Percentiles rank a stretch among this genome's conserved stretches.
Evolutionary conservation across 768 basidiomycete species (phyloP).

Genomic region (Strobilomyces dryophilus): DNA sequence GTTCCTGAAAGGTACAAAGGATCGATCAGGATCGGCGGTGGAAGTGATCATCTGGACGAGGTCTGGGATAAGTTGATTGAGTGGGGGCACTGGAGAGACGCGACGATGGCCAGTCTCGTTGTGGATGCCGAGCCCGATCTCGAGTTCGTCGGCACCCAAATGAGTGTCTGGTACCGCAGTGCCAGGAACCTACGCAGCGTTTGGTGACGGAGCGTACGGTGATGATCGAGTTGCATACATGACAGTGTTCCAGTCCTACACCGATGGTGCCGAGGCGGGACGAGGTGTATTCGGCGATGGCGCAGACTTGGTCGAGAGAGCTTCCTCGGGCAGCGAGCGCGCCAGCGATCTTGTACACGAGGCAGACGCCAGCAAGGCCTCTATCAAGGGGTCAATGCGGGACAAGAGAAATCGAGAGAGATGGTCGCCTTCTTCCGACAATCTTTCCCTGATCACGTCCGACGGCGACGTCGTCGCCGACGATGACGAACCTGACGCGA

Average conservation of each 20-base stretch:
- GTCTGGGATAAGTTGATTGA: conserved; percentile 63
- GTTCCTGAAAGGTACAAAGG: conserved; percentile 67
- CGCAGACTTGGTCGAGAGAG: conserved; percentile 63
- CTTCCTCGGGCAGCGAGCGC: conserved; percentile 70
- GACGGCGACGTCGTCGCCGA: conserved; percentile 90
- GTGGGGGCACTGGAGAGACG: conserved; percentile 65
- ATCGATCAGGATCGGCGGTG: conserved; percentile 72
- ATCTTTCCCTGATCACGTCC: conserved; percentile 76
- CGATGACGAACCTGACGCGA: conserved; percentile 69
- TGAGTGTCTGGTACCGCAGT: conserved; percentile 56
- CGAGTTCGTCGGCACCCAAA: conserved; percentile 62
- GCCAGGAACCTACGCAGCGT: conserved; percentile 60
- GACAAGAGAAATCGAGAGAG: background rate
- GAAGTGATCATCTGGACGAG: conserved; percentile 68
- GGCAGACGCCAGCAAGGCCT: conserved; percentile 74
- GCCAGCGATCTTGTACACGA: conserved; percentile 90
- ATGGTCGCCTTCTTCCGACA: conserved; percentile 65
- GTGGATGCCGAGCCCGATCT: conserved; percentile 90
- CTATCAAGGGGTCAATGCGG: conserved; percentile 33
- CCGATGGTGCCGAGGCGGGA: conserved; percentile 77
- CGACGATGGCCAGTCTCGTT: conserved; percentile 78
- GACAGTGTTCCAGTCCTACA: conserved; percentile 85
- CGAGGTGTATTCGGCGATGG: conserved; percentile 60
- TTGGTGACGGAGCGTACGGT: background rate
- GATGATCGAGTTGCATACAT: conserved; percentile 41